A percentile compares a stretch with the other conserved stretches of the same genome.
phyloP scores from a whole-genome alignment of 2,329 filamentous ascomycete genomes.

The Clonostachys byssicola region DNA sequence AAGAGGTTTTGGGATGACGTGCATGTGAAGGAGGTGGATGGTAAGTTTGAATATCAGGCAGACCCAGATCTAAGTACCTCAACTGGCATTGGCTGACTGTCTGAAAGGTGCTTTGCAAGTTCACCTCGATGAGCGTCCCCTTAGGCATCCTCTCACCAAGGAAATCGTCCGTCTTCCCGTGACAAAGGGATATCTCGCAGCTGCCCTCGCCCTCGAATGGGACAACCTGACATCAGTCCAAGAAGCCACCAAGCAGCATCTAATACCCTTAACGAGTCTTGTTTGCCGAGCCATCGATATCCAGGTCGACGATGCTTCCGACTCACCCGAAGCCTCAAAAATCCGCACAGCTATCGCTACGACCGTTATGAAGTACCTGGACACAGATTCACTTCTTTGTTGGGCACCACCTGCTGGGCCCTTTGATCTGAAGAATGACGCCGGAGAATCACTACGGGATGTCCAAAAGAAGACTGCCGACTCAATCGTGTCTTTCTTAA shows the following conservation, averaged over 20 bases:
- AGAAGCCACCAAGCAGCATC: conserved; percentile 80
- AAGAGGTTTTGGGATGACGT: conserved; percentile 91
- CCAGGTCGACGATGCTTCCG: conserved; percentile 53
- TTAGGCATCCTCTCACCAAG: conserved; percentile 74
- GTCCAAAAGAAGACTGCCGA: conserved; percentile 67
- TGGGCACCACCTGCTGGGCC: conserved; percentile 63
- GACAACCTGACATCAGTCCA: conserved; percentile 76
- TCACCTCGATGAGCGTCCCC: conserved; percentile 71
- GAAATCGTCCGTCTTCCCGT: conserved; percentile 66
- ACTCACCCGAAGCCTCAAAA: conserved; percentile 30
- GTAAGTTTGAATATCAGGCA: conserved; percentile 30
- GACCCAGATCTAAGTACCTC: background rate
- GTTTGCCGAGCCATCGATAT: conserved; percentile 82
- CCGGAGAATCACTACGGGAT: conserved; percentile 60
- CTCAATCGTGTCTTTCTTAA: conserved; percentile 69
- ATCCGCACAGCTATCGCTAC: conserved; percentile 61
- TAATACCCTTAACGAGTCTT: conserved; percentile 86
- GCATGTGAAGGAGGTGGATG: conserved; percentile 60
- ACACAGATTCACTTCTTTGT: conserved; percentile 90
- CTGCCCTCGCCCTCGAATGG: conserved; percentile 90
- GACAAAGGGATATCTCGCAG: conserved; percentile 76
- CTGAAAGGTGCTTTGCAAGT: conserved; percentile 48
- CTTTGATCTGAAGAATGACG: conserved; percentile 37
- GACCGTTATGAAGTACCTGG: conserved; percentile 77
- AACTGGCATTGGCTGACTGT: background rate